Percentiles rank a stretch among this genome's conserved stretches.
Conservation (phyloP, 163 green algal species). For the Scenedesmus sp. region DNA sequence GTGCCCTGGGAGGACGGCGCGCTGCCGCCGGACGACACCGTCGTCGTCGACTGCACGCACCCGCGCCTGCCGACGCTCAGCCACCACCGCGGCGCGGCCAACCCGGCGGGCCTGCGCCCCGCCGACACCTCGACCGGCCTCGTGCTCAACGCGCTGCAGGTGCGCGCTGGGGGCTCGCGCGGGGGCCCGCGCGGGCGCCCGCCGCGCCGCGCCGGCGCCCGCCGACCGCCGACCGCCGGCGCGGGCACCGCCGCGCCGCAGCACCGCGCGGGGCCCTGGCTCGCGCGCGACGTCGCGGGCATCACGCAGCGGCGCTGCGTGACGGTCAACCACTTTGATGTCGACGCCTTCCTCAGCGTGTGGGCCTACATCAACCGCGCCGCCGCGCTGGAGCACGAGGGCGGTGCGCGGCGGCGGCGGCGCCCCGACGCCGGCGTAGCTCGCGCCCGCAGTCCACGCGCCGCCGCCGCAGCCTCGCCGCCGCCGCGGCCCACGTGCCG, state of each 20-base stretch:
- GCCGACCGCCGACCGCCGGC: no score
- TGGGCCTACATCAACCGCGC: constrained; percentile 68
- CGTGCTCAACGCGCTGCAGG: constrained; percentile 64
- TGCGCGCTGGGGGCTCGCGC: no score
- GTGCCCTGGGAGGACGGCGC: constrained; percentile 6
- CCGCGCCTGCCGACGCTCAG: constrained; percentile 52
- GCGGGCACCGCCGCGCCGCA: no score
- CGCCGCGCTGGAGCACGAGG: constrained; percentile 56
- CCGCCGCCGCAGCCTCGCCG: no score
- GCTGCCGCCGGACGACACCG: constrained; percentile 10
- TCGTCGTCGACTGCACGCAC: constrained; percentile 64
- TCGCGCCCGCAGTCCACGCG: no score
- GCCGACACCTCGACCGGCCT: constrained; percentile 66
- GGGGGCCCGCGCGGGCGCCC: no score
- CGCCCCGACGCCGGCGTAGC: no score
- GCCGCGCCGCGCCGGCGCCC: no score
- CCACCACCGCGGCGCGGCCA: constrained; percentile 61
- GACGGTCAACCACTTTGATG: constrained; percentile 78
- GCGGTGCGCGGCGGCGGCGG: constrained; percentile 34
- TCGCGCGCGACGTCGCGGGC: neutral
- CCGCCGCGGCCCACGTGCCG: no score
- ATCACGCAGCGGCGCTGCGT: constrained; percentile 46
- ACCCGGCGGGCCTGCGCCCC: constrained; percentile 46
- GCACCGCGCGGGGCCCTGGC: constrained; percentile 11
- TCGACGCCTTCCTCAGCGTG: constrained; percentile 70